Base-by-base conservation (phyloP, 1,139 yeast species). In the Diutina mesorugosa region DNA sequence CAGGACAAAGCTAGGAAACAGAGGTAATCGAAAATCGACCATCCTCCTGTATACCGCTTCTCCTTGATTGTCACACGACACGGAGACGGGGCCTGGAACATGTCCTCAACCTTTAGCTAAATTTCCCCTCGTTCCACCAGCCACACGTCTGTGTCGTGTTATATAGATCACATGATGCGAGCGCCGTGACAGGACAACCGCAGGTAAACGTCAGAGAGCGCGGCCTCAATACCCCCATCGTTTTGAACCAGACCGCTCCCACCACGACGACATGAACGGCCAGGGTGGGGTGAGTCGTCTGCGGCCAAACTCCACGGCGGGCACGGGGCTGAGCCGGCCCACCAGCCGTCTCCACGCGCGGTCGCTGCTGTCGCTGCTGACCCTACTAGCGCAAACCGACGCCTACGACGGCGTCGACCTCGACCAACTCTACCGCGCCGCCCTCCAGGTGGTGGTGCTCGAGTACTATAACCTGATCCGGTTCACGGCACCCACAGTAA, bases 401-500 rank as follows among this genome's bases (percentile, higher is more conserved):
- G 57, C 45, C 55, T 70, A 69, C 59, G 69, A 66, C 9, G 62
- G 64, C 18, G 65, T 72, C 16, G 77, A 73, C 57, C 45, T 58
- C 29, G 50, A 57, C 29, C 66, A 66, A 48, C 64, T 78, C 38
- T 78, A 79, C 59, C 75, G 73, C 55, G 66, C 73, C 21, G 73
- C 77, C 2, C 63, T 83, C 50, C 80, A 79, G 62, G 69, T 80
- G 5, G 62, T 81, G 10, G 65, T 83, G n/a, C 66, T 83, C 16
- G 85, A 81, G 59, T 81, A 83, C 63, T 69, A 77, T 58, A 80
- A 77, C 60, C 87, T 83, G 64, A 85, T 84, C 4, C 66, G 87
- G 45, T 83, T 83, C 67, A 71, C 14, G 18, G 55, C 51, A 3
- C 55, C 55, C 10, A 18, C 54, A 28, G 51, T 45, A 54, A 30